Evolutionary conservation across 805 yeast species (phyloP).

Genomic region (Maudiozyma turicensis): DNA sequence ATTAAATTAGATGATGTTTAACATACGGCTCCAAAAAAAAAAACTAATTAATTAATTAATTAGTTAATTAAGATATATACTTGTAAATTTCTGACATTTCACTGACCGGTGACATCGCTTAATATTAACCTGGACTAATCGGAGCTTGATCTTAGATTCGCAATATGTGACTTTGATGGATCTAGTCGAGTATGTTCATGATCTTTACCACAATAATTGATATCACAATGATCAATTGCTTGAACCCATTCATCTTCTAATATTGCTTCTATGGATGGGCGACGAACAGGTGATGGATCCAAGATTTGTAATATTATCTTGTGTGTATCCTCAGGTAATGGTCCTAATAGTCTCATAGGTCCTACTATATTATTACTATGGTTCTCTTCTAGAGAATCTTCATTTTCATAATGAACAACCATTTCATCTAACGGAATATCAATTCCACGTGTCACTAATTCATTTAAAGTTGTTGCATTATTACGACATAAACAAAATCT

Average conservation of each 20-base stretch:
- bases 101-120: too few relatives aligned
- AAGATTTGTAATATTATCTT: slow-evolving; percentile 64
- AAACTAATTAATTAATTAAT: too few relatives aligned
- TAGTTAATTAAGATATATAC: too few relatives aligned
- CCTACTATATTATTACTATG: slow-evolving; percentile 49
- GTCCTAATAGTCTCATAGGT: slow-evolving; percentile 56
- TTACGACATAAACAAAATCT: slow-evolving; percentile 60
- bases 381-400: background rate
- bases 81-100: background rate
- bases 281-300: slow-evolving; percentile 71
- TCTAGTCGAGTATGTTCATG: slow-evolving; percentile 81
- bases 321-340: slow-evolving; percentile 60
- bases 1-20: too few relatives aligned
- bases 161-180: slow-evolving; percentile 88
- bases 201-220: slow-evolving; percentile 37
- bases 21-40: too few relatives aligned
- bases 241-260: slow-evolving; percentile 60
- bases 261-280: slow-evolving; percentile 67
- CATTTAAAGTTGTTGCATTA: slow-evolving; percentile 51
- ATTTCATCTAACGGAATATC: background rate
- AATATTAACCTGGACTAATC: background rate
- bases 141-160: slow-evolving; percentile 39
- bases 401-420: background rate
- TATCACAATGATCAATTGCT: slow-evolving; percentile 52
- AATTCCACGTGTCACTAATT: slow-evolving; percentile 39